phyloP scores from a whole-genome alignment of 306 rosid species.

The Cyclanthera cordifolia region DNA sequence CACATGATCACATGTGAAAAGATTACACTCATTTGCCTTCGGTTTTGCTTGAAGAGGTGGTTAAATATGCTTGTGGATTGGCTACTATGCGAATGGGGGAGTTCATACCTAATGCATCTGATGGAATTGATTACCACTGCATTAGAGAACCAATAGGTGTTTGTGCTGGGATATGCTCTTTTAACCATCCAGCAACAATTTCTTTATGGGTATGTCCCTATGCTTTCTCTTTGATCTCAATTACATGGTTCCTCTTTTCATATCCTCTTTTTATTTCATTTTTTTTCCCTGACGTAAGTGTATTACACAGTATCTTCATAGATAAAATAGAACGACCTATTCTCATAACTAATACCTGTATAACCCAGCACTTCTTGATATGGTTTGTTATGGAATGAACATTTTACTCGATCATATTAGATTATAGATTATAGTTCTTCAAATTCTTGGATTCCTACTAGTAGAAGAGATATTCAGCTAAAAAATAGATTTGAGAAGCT shows the following conservation, averaged over 20 bases:
- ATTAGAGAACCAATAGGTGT: conserved; percentile 77
- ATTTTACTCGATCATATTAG: not conserved
- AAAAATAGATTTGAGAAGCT: not conserved
- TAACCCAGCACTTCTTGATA: not conserved
- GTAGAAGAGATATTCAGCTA: not conserved
- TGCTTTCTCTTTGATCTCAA: not conserved
- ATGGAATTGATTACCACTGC: conserved; percentile 57
- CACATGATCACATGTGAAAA: not conserved
- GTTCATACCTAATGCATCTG: conserved; percentile 46
- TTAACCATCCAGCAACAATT: conserved; percentile 45
- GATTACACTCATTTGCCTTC: conserved; percentile 10
- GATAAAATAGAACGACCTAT: not conserved
- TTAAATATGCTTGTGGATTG: conserved; percentile 64
- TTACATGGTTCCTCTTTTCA: conserved; percentile 5
- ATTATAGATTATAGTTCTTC: not conserved
- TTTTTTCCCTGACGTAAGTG: conserved; percentile 1
- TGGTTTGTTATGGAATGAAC: not conserved
- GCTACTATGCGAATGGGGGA: conserved; percentile 59
- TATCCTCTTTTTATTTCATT: not conserved
- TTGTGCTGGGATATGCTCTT: conserved; percentile 73
- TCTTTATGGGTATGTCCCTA: conserved; percentile 59
- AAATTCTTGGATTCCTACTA: not conserved
- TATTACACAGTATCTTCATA: not conserved
- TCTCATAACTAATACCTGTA: not conserved
- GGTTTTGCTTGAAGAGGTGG: conserved; percentile 40